Evolutionary conservation across 2,329 filamentous ascomycete genomes (phyloP).

Genomic region (Diplodia intermedia): DNA sequence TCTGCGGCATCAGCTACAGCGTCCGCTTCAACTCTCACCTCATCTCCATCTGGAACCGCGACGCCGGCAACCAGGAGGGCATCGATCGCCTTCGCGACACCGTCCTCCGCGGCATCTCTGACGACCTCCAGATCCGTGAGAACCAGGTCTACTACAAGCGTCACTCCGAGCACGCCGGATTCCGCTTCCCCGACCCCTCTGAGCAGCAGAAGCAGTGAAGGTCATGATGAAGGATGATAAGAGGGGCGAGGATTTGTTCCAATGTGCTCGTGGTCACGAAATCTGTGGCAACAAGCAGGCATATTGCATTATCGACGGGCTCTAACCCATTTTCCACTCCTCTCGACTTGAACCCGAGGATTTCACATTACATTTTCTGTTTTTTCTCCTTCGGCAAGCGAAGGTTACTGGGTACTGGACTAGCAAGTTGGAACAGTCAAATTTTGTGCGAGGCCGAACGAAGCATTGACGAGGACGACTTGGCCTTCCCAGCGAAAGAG

Average conservation of each 20-base stretch:
- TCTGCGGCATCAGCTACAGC: conserved; percentile 86
- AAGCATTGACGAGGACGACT: not conserved
- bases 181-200: conserved; percentile 46
- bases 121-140: conserved; percentile 73
- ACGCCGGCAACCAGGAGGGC: conserved; percentile 79
- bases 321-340: not conserved
- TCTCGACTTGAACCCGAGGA: conserved; percentile 2
- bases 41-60: conserved; percentile 92
- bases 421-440: conserved; percentile 1
- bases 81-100: conserved; percentile 75
- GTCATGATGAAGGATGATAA: not conserved
- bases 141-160: conserved; percentile 82
- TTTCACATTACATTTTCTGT: not conserved
- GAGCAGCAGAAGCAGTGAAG: conserved; percentile 1
- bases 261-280: not conserved
- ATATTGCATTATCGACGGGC: conserved; percentile 1
- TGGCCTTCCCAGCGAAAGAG: not conserved
- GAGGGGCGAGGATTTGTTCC: not conserved
- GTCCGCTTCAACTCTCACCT: conserved; percentile 89
- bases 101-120: conserved; percentile 75
- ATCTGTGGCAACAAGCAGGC: not conserved
- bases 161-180: conserved; percentile 86
- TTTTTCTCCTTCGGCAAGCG: not conserved
- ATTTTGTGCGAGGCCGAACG: not conserved
- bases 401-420: not conserved